phyloP scores from a whole-genome alignment of 2,329 filamentous ascomycete species.

The Arthrobotrys musiformis region DNA sequence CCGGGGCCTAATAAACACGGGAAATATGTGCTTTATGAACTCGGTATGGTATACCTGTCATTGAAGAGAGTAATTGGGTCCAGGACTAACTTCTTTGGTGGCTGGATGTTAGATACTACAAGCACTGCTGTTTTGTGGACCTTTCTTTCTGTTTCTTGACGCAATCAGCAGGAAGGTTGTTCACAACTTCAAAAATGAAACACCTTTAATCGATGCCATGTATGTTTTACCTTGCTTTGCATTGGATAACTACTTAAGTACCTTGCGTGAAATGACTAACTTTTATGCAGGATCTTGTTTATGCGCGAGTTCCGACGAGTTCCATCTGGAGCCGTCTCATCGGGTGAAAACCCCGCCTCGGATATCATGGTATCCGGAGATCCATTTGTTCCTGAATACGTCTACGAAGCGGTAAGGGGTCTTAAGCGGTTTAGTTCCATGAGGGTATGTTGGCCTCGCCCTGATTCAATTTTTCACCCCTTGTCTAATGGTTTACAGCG shows the following conservation, averaged over 20 bases:
- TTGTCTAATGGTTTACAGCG: slow-evolving; percentile 66
- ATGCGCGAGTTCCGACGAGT: slow-evolving; percentile 82
- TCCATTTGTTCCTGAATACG: slow-evolving; percentile 89
- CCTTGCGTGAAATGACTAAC: slow-evolving; percentile 39
- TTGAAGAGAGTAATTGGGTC: too few relatives aligned
- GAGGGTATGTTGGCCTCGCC: slow-evolving; percentile 72
- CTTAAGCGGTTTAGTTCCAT: slow-evolving; percentile 90
- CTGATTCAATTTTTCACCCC: neutral
- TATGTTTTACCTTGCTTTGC: slow-evolving; percentile 66
- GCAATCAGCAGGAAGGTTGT: slow-evolving; percentile 83
- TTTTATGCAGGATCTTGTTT: slow-evolving; percentile 82
- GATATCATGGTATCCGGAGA: slow-evolving; percentile 92
- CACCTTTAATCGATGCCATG: slow-evolving; percentile 93
- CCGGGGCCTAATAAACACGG: slow-evolving; percentile 91
- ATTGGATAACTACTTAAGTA: too few relatives aligned
- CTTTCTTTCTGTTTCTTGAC: slow-evolving; percentile 94
- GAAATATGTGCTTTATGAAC: slow-evolving; percentile 99
- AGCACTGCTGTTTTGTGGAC: slow-evolving; percentile 90
- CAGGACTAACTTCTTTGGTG: neutral
- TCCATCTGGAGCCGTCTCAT: slow-evolving; percentile 72
- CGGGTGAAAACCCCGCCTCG: slow-evolving; percentile 80
- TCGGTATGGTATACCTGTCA: slow-evolving; percentile 74
- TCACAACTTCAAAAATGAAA: slow-evolving; percentile 94
- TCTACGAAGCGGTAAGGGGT: slow-evolving; percentile 90
- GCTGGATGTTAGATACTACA: slow-evolving; percentile 77